Percentiles rank a stretch among this genome's conserved stretches.
phyloP scores from a whole-genome alignment of 2,329 filamentous ascomycete genomes.

The Colletotrichum lini region DNA sequence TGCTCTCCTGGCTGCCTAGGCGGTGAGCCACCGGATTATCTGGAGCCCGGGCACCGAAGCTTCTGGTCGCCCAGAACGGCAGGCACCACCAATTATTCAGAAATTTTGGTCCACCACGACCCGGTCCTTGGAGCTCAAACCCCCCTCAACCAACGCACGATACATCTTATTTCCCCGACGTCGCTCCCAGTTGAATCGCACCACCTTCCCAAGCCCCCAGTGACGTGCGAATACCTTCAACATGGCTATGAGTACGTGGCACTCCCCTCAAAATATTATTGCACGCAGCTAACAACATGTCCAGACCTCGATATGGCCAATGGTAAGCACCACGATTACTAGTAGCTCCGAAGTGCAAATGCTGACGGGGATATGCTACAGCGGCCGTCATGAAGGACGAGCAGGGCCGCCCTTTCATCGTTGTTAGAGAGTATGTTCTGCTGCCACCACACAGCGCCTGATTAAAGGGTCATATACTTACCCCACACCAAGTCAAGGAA shows the following conservation, averaged over 20 bases:
- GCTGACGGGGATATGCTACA: conserved; percentile 51
- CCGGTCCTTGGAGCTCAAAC: conserved; percentile 41
- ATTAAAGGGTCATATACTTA: conserved; percentile 30
- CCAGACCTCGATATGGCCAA: conserved; percentile 87
- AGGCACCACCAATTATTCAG: conserved; percentile 44
- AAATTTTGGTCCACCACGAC: conserved; percentile 45
- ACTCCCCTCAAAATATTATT: background rate
- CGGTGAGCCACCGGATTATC: conserved; percentile 42
- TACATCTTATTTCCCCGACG: conserved; percentile 32
- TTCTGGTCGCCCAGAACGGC: conserved; percentile 41
- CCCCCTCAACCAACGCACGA: conserved; percentile 42
- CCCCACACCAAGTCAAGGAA: conserved; percentile 80
- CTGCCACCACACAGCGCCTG: conserved; percentile 22
- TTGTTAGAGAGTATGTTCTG: conserved; percentile 90
- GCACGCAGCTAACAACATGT: conserved; percentile 53
- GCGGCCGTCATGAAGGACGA: conserved; percentile 93
- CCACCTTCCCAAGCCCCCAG: conserved; percentile 12
- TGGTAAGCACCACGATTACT: conserved; percentile 67
- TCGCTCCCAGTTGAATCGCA: conserved; percentile 38
- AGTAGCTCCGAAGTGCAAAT: conserved; percentile 35
- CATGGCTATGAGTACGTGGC: conserved; percentile 48
- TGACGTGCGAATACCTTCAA: conserved; percentile 41
- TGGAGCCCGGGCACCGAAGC: conserved; percentile 36
- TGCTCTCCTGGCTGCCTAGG: background rate
- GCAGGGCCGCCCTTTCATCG: conserved; percentile 95